phyloP scores from a whole-genome alignment of 139 green algal genomes.

The Picochlorum sp. region DNA sequence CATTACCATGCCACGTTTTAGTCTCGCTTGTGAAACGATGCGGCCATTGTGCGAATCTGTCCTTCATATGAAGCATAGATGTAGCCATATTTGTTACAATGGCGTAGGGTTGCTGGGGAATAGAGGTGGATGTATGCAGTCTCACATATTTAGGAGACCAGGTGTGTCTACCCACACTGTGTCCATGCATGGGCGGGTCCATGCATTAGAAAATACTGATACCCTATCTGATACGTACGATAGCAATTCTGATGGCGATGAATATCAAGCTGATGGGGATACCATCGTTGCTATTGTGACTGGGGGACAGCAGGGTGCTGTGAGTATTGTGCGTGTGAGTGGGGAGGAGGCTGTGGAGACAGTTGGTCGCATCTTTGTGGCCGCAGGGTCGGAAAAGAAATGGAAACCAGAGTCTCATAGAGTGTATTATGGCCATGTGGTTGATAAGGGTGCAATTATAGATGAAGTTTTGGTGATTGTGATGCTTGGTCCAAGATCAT shows the following conservation, averaged over 20 bases:
- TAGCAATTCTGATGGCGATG: neutral
- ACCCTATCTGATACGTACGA: too few relatives aligned
- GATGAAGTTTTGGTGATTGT: conserved; percentile 71
- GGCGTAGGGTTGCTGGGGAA: too few relatives aligned
- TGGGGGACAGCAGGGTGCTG: conserved; percentile 52
- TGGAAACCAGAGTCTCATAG: conserved; percentile 60
- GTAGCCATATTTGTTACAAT: too few relatives aligned
- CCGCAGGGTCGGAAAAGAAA: conserved; percentile 17
- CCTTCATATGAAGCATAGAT: too few relatives aligned
- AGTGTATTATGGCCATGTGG: conserved; percentile 71
- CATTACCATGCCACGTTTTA: too few relatives aligned
- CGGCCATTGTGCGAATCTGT: too few relatives aligned
- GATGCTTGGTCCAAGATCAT: conserved; percentile 79
- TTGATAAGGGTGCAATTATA: conserved; percentile 46
- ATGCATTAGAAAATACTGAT: too few relatives aligned
- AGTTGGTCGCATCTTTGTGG: conserved; percentile 47
- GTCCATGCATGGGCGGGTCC: too few relatives aligned
- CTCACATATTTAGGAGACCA: too few relatives aligned
- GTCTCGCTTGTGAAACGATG: too few relatives aligned
- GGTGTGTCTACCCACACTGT: too few relatives aligned
- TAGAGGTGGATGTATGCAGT: too few relatives aligned
- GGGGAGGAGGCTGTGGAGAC: conserved; percentile 55
- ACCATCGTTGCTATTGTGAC: conserved; percentile 74
- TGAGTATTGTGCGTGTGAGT: conserved; percentile 83
- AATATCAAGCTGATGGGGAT: conserved; percentile 31